These are phyloP conservation scores for Thielaviopsis ethacetica DNA, from an alignment of 2,329 filamentous ascomycete genomes.

Conservation along the genomic window DNA sequence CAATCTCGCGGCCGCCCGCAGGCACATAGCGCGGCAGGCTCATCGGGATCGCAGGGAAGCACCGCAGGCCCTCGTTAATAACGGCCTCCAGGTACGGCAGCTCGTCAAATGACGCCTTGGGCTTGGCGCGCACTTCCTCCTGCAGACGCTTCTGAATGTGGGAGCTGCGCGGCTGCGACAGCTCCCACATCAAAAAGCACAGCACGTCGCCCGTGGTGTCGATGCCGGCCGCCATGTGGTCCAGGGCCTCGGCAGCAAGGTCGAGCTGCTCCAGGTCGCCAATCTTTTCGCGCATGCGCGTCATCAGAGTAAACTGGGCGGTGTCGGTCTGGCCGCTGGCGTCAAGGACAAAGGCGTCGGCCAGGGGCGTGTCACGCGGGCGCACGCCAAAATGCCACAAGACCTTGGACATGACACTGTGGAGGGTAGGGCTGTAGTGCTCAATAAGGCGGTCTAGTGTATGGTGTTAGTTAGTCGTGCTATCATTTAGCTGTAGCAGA, in stretches of 20 bases:
- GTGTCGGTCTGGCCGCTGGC: slow-evolving; percentile 29
- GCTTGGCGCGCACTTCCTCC: slow-evolving; percentile 31
- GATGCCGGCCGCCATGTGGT: slow-evolving; percentile 57
- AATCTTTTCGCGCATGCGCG: slow-evolving; percentile 37
- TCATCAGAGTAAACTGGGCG: slow-evolving; percentile 39
- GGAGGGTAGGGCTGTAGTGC: slow-evolving; percentile 37
- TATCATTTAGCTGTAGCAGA: neutral
- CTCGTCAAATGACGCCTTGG: slow-evolving; percentile 27
- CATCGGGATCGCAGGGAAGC: slow-evolving; percentile 50
- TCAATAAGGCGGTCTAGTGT: slow-evolving; percentile 38
- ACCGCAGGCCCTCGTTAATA: slow-evolving; percentile 43
- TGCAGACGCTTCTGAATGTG: slow-evolving; percentile 34
- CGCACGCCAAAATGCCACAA: slow-evolving; percentile 31
- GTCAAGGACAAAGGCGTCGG: slow-evolving; percentile 41
- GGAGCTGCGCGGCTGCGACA: slow-evolving; percentile 42
- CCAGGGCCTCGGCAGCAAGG: slow-evolving; percentile 50
- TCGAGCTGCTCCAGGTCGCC: slow-evolving; percentile 31
- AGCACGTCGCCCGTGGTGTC: slow-evolving; percentile 55
- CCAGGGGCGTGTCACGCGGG: slow-evolving; percentile 40
- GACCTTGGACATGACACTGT: slow-evolving; percentile 29
- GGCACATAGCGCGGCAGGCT: slow-evolving; percentile 46
- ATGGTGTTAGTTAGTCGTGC: neutral
- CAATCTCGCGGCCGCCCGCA: slow-evolving; percentile 34
- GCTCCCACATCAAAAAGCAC: slow-evolving; percentile 55
- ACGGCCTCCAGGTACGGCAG: slow-evolving; percentile 46